These are phyloP conservation scores for Penicillium brevicompactum DNA, from an alignment of 2,329 filamentous ascomycete genomes.

Conservation along the genomic window DNA sequence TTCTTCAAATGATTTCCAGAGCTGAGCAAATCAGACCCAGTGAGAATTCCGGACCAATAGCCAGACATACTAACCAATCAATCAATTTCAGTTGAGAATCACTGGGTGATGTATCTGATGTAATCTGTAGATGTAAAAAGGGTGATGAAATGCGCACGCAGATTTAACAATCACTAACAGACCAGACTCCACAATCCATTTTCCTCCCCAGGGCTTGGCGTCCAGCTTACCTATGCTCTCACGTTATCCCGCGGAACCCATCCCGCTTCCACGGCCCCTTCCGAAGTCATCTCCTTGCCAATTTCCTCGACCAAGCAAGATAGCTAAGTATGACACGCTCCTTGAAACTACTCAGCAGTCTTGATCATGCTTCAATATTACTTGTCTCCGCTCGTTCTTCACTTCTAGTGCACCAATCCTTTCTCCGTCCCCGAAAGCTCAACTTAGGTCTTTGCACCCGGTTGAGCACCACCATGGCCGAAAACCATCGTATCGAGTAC, in stretches of 20 bases:
- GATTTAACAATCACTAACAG: no score
- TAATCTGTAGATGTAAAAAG: no score
- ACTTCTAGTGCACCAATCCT: neutral
- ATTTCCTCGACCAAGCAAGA: neutral
- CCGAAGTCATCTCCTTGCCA: neutral
- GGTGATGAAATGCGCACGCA: no score
- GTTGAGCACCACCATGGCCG: conserved; percentile 2
- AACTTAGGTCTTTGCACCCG: neutral
- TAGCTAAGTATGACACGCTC: neutral
- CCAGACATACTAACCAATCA: no score
- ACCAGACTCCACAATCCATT: no score
- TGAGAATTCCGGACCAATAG: no score
- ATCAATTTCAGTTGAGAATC: no score
- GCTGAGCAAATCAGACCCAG: no score
- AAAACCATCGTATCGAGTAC: conserved; percentile 21
- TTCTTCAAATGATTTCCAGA: no score
- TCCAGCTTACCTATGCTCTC: no score
- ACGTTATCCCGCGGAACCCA: neutral
- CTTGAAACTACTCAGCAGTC: neutral
- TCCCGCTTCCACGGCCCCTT: neutral
- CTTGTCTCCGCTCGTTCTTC: neutral
- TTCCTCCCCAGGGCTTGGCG: no score
- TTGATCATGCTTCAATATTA: neutral
- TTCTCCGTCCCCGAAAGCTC: neutral
- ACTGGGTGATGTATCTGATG: no score